These are phyloP conservation scores for Trypanosoma platydactyli DNA, from an alignment of 208 protist species.

Conservation along the genomic window DNA sequence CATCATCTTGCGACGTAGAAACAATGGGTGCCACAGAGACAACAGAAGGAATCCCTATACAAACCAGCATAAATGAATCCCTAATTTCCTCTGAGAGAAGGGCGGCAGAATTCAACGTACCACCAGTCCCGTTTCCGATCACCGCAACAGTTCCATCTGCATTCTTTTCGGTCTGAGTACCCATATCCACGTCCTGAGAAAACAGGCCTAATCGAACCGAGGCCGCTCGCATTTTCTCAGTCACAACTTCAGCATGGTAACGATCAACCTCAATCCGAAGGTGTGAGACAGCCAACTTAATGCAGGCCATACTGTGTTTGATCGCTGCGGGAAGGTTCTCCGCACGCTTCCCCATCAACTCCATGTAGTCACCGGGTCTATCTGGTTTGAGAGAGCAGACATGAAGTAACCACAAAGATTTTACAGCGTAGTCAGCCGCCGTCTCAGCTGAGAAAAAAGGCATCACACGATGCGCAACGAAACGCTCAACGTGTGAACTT, in stretches of 20 bases:
- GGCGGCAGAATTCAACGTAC: background rate
- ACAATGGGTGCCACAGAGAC: slow-evolving; percentile 12
- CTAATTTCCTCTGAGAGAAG: slow-evolving; percentile 13
- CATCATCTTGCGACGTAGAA: slow-evolving; percentile 21
- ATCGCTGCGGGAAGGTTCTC: slow-evolving; percentile 18
- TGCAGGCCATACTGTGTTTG: slow-evolving; percentile 6
- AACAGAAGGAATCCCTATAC: slow-evolving; percentile 18
- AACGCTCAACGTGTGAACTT: slow-evolving; percentile 31
- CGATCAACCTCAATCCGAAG: slow-evolving; percentile 31
- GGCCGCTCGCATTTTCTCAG: slow-evolving; percentile 33
- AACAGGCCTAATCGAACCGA: slow-evolving; percentile 50
- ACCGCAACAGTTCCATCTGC: background rate
- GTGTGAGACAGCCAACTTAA: slow-evolving; percentile 18
- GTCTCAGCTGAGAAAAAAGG: slow-evolving; percentile 28
- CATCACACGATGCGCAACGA: slow-evolving; percentile 37
- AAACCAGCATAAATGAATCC: slow-evolving; percentile 27
- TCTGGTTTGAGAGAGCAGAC: slow-evolving; percentile 48
- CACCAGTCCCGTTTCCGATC: background rate
- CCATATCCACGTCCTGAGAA: slow-evolving; percentile 4
- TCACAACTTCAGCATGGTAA: slow-evolving; percentile 17
- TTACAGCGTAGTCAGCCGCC: slow-evolving; percentile 29
- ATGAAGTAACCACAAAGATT: slow-evolving; percentile 51
- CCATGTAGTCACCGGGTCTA: slow-evolving; percentile 50
- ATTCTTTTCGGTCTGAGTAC: background rate
- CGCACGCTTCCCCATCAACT: slow-evolving; percentile 18